phyloP scores from a whole-genome alignment of 2,329 filamentous ascomycete species.

The Hymenoscyphus fructigenus region DNA sequence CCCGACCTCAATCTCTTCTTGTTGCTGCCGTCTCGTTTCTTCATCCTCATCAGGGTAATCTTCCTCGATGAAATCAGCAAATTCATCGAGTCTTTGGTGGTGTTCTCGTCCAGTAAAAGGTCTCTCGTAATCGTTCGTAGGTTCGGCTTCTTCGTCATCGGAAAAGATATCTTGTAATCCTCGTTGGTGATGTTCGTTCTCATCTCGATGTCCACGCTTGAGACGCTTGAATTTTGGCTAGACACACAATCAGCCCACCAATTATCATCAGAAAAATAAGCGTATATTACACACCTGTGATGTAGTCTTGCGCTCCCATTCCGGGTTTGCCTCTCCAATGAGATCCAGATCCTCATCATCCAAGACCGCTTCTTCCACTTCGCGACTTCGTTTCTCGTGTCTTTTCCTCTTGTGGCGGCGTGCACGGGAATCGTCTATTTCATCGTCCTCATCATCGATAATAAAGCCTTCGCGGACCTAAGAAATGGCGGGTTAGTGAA shows the following conservation, averaged over 20 bases:
- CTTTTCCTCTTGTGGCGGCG: constrained; percentile 56
- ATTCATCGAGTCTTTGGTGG: constrained; percentile 70
- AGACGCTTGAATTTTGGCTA: constrained; percentile 94
- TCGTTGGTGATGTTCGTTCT: constrained; percentile 63
- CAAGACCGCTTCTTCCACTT: constrained; percentile 78
- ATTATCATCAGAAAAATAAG: constrained; percentile 1
- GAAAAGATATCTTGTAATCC: constrained; percentile 92
- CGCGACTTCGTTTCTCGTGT: constrained; percentile 72
- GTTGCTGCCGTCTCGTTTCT: constrained; percentile 66
- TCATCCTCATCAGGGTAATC: constrained; percentile 88
- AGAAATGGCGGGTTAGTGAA: constrained; percentile 16
- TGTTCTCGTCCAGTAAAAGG: constrained; percentile 39
- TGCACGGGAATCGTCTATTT: constrained; percentile 62
- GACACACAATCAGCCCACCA: constrained; percentile 24
- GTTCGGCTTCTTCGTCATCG: constrained; percentile 82
- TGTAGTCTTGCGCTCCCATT: constrained; percentile 64
- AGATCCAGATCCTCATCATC: constrained; percentile 96
- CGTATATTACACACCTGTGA: constrained; percentile 58
- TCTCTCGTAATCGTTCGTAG: constrained; percentile 45
- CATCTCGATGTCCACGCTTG: constrained; percentile 83
- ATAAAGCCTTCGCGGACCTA: constrained; percentile 95
- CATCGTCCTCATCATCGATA: constrained; percentile 83
- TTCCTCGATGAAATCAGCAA: constrained; percentile 96
- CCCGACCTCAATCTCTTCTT: constrained; percentile 69
- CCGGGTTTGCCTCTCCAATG: constrained; percentile 79